Evolutionary conservation across 139 green algal genomes (phyloP).

Genomic region (Dunaliella sp.): DNA sequence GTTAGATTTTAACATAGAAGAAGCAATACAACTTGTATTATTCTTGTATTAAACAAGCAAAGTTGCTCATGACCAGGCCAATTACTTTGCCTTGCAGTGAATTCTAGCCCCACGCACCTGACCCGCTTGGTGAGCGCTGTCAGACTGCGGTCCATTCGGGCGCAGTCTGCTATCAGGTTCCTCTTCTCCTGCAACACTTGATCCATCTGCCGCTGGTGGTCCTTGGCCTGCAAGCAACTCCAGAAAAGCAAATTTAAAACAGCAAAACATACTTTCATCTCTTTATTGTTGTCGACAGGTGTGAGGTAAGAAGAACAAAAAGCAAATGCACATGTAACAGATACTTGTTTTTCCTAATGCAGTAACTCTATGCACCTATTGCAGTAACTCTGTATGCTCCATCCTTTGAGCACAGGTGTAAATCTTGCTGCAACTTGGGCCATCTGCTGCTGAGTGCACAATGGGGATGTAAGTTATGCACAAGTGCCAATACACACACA

Average conservation of each 20-base stretch:
- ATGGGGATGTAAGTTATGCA: too few relatives aligned
- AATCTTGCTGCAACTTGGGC: too few relatives aligned
- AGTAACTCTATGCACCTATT: not conserved
- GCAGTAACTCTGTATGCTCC: not conserved
- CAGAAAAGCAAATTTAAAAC: not conserved
- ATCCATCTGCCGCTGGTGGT: not conserved
- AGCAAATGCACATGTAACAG: not conserved
- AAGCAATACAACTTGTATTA: not conserved
- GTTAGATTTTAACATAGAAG: not conserved
- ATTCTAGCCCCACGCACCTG: not conserved
- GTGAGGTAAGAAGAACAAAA: too few relatives aligned
- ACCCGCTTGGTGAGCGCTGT: not conserved
- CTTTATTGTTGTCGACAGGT: too few relatives aligned
- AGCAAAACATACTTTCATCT: not conserved
- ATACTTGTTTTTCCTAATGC: not conserved
- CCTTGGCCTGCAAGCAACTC: not conserved
- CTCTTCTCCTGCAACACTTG: not conserved
- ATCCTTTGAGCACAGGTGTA: not conserved
- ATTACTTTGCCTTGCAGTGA: too few relatives aligned
- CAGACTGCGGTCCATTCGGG: not conserved
- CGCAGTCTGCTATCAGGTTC: not conserved
- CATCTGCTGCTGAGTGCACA: too few relatives aligned
- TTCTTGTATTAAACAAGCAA: not conserved
- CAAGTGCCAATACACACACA: too few relatives aligned
- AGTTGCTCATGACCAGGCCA: too few relatives aligned